Evolutionary conservation across 2,329 filamentous ascomycete genomes (phyloP).

Genomic region (Aspergillus bombycis): DNA sequence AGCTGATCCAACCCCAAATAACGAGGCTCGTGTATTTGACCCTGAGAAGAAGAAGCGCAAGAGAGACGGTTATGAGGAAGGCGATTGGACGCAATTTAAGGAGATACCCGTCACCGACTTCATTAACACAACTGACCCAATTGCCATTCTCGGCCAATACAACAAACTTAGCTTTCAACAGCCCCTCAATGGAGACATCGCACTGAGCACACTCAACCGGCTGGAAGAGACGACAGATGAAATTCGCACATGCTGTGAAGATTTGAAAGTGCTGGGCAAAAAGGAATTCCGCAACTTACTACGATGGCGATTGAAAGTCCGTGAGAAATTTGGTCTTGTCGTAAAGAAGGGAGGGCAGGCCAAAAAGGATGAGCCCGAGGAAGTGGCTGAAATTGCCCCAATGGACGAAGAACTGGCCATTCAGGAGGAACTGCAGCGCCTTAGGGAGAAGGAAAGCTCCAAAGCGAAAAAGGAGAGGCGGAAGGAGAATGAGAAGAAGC

Average conservation of each 20-base stretch:
- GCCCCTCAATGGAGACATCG: conserved; percentile 78
- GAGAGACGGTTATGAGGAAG: conserved; percentile 96
- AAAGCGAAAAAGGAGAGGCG: conserved; percentile 82
- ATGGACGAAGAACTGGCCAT: conserved; percentile 96
- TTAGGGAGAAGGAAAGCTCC: conserved; percentile 76
- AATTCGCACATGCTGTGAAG: conserved; percentile 74
- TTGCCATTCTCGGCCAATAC: conserved; percentile 82
- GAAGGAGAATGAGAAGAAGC: conserved; percentile 89
- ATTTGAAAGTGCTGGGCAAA: conserved; percentile 86
- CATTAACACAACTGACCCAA: conserved; percentile 89
- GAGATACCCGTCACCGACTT: conserved; percentile 88
- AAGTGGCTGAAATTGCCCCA: conserved; percentile 78
- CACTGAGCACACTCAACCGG: conserved; percentile 80
- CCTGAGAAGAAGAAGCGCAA: conserved; percentile 97
- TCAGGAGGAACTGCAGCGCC: conserved; percentile 79
- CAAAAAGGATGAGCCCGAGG: conserved; percentile 60
- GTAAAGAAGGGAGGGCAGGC: conserved; percentile 66
- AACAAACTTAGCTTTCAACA: conserved; percentile 86
- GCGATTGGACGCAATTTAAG: conserved; percentile 90
- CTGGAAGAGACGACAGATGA: conserved; percentile 85
- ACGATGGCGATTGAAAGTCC: conserved; percentile 84
- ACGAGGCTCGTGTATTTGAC: conserved; percentile 97
- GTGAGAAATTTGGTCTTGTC: conserved; percentile 86
- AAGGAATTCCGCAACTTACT: conserved; percentile 93
- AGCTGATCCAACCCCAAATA: conserved; percentile 82